Evolutionary conservation across 495 filamentous ascomycete genomes (phyloP).

Genomic region (Talaromyces stipitatus): DNA sequence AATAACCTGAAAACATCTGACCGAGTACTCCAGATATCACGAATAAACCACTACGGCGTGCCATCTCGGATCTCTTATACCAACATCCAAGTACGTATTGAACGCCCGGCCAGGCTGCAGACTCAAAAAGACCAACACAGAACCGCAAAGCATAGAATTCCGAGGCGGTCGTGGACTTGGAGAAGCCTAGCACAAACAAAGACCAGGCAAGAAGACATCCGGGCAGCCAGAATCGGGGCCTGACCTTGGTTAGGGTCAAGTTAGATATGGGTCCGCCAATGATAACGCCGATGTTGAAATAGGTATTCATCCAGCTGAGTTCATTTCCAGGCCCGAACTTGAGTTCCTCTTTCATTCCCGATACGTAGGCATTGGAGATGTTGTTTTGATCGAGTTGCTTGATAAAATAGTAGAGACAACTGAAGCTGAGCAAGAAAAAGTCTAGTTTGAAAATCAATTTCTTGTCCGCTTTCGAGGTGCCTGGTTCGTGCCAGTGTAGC

Average conservation of each 20-base stretch:
- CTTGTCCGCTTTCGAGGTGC: constrained; percentile 9
- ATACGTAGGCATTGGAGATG: constrained; percentile 25
- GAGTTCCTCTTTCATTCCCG: constrained; percentile 30
- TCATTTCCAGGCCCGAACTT: constrained; percentile 27
- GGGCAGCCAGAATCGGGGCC: constrained; percentile 43
- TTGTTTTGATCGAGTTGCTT: constrained; percentile 9
- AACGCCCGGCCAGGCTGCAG: background rate
- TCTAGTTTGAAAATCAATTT: constrained; percentile 7
- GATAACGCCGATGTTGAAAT: constrained; percentile 46
- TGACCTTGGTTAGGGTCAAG: constrained; percentile 35
- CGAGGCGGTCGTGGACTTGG: background rate
- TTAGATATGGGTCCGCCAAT: constrained; percentile 43
- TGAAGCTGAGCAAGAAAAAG: constrained; percentile 5
- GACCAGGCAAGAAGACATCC: constrained; percentile 1
- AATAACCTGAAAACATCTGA: constrained; percentile 7
- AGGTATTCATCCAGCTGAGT: constrained; percentile 21
- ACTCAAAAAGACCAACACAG: constrained; percentile 6
- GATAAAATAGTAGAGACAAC: background rate
- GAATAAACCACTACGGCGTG: constrained; percentile 5
- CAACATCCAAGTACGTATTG: constrained; percentile 6
- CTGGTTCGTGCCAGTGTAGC: constrained; percentile 9
- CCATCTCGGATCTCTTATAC: constrained; percentile 8
- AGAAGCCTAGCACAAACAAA: constrained; percentile 1
- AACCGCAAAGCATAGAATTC: constrained; percentile 1
- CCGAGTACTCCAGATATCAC: constrained; percentile 7